phyloP scores from a whole-genome alignment of 2,329 filamentous ascomycete species.

The Microascus cirrosus region DNA sequence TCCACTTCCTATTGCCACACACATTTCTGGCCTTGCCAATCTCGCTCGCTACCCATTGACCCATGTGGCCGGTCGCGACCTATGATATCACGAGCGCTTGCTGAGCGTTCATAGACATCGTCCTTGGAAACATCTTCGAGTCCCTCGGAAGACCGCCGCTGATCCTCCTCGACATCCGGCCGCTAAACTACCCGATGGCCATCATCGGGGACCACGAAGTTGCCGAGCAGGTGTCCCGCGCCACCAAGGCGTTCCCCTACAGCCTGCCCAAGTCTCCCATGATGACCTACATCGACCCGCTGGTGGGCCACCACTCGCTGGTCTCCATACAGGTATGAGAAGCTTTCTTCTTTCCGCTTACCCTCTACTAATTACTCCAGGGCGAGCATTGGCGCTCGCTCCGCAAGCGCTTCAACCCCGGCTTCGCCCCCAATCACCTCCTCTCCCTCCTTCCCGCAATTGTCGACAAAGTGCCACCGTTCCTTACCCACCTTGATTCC shows the following conservation, averaged over 20 bases:
- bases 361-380: not conserved
- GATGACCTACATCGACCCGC: slow-evolving; percentile 1
- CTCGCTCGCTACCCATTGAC: too few relatives aligned
- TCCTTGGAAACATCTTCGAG: slow-evolving; percentile 13
- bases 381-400: slow-evolving; percentile 11
- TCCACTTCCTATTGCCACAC: not conserved
- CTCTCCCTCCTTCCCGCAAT: slow-evolving; percentile 22
- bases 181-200: slow-evolving; percentile 18
- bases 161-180: slow-evolving; percentile 22
- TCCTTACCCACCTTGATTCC: slow-evolving; percentile 18
- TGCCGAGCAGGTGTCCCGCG: slow-evolving; percentile 24
- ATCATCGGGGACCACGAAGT: slow-evolving; percentile 19
- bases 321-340: not conserved
- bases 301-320: slow-evolving; percentile 3
- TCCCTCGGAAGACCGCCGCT: slow-evolving; percentile 19
- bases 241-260: slow-evolving; percentile 18
- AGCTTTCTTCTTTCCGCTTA: not conserved
- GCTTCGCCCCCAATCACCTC: slow-evolving; percentile 26
- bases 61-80: not conserved
- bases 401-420: slow-evolving; percentile 23
- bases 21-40: too few relatives aligned
- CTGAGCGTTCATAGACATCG: not conserved
- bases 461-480: slow-evolving; percentile 19
- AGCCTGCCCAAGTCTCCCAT: slow-evolving; percentile 17
- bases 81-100: not conserved